Base-by-base conservation (phyloP, 768 basidiomycete species). In the Coprinopsis strossmayeri region DNA sequence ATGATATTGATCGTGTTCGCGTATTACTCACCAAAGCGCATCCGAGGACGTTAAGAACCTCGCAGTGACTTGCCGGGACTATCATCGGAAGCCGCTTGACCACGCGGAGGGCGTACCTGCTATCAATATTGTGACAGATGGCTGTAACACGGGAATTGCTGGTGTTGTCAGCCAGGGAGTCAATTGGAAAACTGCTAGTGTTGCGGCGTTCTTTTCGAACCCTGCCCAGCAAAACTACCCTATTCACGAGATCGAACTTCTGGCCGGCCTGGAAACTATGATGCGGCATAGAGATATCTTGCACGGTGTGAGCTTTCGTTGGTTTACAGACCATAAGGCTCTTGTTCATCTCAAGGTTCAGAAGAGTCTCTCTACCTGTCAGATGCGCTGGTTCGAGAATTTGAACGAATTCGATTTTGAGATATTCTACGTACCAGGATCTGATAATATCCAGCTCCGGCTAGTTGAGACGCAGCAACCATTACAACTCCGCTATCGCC, bases 381-480 rank as follows among this genome's bases (percentile, higher is more conserved):
- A 73, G 34, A 57, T 57, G 0, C 45, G 62, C 0, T 72, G 71
- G 72, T 18, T 49, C 1, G 53, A 49, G 18, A 54, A 54, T 24
- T 17, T 45, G 2, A 44, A 53, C 0, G 56, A 66, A 15, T 77
- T 71, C 46, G 64, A 74, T 30, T 77, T 59, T 41, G 55, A 51
- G 51, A 60, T 62, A 10, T 54, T 49, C 11, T 67, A 67, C 46
- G 57, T 65, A 3, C 59, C 66, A 0, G 74, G 74, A 0, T 53
- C 57, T 0, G 61, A 67, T 1, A 75, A 78, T 52, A 54, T 63
- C n/a, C n/a, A n/a, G n/a, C n/a, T n/a, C n/a, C n/a, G n/a, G n/a
- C n/a, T n/a, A n/a, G n/a, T n/a, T n/a, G n/a, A n/a, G n/a, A n/a
- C n/a, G n/a, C n/a, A n/a, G n/a, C n/a, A n/a, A n/a, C n/a, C n/a